phyloP scores from a whole-genome alignment of 345 rosid species.

The Clarkia xantiana region DNA sequence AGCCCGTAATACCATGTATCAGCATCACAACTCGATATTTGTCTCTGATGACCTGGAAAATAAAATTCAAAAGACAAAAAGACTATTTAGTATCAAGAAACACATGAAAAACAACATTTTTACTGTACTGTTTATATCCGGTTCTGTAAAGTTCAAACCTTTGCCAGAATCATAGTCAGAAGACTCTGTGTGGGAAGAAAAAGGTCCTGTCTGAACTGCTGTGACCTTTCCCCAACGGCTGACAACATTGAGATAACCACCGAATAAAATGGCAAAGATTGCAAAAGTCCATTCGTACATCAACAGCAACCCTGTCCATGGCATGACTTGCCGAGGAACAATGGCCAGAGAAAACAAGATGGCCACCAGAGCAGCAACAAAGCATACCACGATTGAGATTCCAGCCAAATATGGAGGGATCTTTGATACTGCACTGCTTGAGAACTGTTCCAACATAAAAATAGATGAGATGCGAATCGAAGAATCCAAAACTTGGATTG shows the following conservation, averaged over 20 bases:
- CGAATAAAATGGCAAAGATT: constrained; percentile 45
- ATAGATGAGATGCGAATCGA: constrained; percentile 5
- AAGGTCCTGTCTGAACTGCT: constrained; percentile 34
- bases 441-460: constrained; percentile 27
- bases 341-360: constrained; percentile 44
- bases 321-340: constrained; percentile 77
- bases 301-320: constrained; percentile 82
- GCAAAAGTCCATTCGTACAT: constrained; percentile 82
- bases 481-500: not conserved
- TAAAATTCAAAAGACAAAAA: constrained; percentile 3
- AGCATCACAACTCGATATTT: constrained; percentile 34
- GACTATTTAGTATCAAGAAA: too few relatives aligned
- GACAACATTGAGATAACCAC: constrained; percentile 49
- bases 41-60: constrained; percentile 55
- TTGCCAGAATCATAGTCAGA: constrained; percentile 53
- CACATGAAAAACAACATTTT: not conserved
- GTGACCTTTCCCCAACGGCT: constrained; percentile 46
- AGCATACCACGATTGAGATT: constrained; percentile 41
- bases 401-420: constrained; percentile 59
- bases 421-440: constrained; percentile 32
- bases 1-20: constrained; percentile 51
- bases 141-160: constrained; percentile 23
- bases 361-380: constrained; percentile 34
- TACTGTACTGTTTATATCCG: not conserved
- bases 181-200: constrained; percentile 26